Conservation (phyloP, 2,329 filamentous ascomycete species). For the Neophaeococcomyces aloes region DNA sequence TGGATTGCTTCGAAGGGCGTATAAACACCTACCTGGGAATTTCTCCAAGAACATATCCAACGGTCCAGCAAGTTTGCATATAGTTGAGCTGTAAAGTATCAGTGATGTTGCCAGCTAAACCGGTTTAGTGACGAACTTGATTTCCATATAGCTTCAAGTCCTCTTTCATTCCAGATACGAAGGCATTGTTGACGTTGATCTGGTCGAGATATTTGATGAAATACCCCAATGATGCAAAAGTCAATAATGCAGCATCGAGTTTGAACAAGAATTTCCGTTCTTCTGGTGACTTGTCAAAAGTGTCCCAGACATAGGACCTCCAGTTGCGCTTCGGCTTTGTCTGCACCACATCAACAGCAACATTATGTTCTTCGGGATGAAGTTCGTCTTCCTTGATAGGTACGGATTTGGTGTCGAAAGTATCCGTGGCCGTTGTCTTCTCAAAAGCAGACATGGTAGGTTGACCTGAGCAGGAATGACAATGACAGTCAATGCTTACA, state of each 20-base stretch:
- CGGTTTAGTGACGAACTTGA: constrained; percentile 33
- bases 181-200: constrained; percentile 21
- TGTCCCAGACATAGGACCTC: constrained; percentile 44
- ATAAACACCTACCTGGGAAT: constrained; percentile 35
- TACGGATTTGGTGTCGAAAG: no score
- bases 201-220: constrained; percentile 22
- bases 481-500: no score
- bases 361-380: no score
- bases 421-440: no score
- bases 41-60: constrained; percentile 30
- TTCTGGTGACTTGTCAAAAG: constrained; percentile 39
- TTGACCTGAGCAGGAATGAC: no score
- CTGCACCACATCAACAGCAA: constrained; percentile 17
- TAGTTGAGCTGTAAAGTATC: constrained; percentile 26
- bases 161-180: constrained; percentile 31
- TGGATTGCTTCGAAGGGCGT: constrained; percentile 36
- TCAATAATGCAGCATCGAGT: constrained; percentile 31
- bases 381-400: no score
- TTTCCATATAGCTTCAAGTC: constrained; percentile 41
- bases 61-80: constrained; percentile 34
- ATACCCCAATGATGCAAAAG: constrained; percentile 33
- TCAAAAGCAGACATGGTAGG: no score
- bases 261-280: constrained; percentile 30
- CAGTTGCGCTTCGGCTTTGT: constrained; percentile 31
- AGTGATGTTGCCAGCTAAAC: constrained; percentile 27